Conservation (phyloP, 1,284 basidiomycete genomes). For the Takashimella tepidaria region DNA sequence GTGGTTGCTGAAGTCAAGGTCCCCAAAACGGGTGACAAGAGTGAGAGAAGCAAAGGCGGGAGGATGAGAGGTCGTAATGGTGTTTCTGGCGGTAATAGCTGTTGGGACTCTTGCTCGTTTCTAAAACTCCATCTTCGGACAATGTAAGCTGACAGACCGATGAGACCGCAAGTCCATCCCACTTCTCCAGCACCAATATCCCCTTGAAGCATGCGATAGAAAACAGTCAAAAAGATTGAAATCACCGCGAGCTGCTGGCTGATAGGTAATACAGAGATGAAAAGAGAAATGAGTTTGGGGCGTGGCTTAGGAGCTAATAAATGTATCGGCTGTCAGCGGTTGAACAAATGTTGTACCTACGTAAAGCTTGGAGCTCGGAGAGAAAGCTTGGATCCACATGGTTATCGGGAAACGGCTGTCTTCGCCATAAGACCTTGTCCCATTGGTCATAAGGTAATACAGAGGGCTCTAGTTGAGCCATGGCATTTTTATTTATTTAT, state of each 20-base stretch:
- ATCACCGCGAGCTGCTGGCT: slow-evolving; percentile 79
- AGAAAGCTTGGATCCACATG: slow-evolving; percentile 75
- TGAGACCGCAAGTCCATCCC: slow-evolving; percentile 62
- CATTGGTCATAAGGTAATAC: slow-evolving; percentile 47
- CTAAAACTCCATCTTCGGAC: slow-evolving; percentile 45
- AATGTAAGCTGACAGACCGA: slow-evolving; percentile 62
- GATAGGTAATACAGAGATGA: slow-evolving; percentile 67
- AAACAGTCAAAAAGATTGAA: slow-evolving; percentile 74
- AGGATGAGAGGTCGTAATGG: slow-evolving; percentile 56
- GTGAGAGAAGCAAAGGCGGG: slow-evolving; percentile 79
- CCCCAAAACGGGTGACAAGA: slow-evolving; percentile 82
- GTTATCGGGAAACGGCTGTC: slow-evolving; percentile 73
- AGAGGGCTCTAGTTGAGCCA: background rate
- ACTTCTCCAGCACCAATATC: slow-evolving; percentile 63
- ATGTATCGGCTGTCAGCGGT: background rate
- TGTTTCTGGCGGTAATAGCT: slow-evolving; percentile 9
- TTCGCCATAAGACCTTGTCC: slow-evolving; percentile 81
- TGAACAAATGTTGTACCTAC: slow-evolving; percentile 52
- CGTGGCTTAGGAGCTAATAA: slow-evolving; percentile 26
- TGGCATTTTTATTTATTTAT: background rate
- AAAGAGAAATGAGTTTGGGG: slow-evolving; percentile 61
- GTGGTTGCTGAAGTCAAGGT: slow-evolving; percentile 93
- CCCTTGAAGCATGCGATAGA: slow-evolving; percentile 63
- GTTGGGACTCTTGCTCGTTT: slow-evolving; percentile 8
- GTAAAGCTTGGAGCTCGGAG: slow-evolving; percentile 67